These are phyloP conservation scores for Gastrolobium bilobum DNA, from an alignment of 306 rosid genomes.

Conservation along the genomic window DNA sequence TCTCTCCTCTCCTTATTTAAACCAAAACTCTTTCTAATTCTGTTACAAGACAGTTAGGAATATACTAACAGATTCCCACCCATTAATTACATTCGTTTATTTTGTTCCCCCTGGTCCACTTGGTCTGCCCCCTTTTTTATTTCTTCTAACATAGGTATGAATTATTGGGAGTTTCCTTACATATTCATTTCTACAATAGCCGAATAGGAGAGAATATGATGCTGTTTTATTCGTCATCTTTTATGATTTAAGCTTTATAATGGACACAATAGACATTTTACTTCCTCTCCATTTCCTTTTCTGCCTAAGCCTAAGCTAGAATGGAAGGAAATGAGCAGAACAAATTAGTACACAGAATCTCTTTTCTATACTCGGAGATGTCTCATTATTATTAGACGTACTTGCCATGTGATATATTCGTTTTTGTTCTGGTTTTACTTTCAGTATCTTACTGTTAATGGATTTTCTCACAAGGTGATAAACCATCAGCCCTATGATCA, in stretches of 20 bases:
- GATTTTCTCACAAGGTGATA: conserved; percentile 77
- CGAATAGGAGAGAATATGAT: conserved; percentile 1
- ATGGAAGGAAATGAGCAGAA: conserved; percentile 17
- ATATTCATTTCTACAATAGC: not conserved
- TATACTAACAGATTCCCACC: too few relatives aligned
- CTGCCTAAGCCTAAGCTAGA: conserved; percentile 11
- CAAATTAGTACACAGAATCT: not conserved
- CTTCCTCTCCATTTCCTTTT: conserved; percentile 19
- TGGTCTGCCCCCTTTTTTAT: too few relatives aligned
- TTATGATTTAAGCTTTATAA: conserved; percentile 2
- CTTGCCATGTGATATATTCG: conserved; percentile 28
- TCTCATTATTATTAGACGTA: conserved; percentile 12
- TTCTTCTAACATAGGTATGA: too few relatives aligned
- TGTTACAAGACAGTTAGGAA: too few relatives aligned
- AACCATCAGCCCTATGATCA: conserved; percentile 98
- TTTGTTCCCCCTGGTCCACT: too few relatives aligned
- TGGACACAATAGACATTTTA: not conserved
- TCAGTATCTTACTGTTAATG: conserved; percentile 43
- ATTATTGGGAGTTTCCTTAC: too few relatives aligned
- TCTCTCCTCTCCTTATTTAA: too few relatives aligned
- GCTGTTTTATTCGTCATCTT: not conserved
- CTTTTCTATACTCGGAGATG: conserved; percentile 17
- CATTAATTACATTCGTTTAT: too few relatives aligned
- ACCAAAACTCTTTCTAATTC: too few relatives aligned
- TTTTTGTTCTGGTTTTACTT: conserved; percentile 43